Evolutionary conservation across 345 rosid species (phyloP).

Genomic region (Geranium brycei): DNA sequence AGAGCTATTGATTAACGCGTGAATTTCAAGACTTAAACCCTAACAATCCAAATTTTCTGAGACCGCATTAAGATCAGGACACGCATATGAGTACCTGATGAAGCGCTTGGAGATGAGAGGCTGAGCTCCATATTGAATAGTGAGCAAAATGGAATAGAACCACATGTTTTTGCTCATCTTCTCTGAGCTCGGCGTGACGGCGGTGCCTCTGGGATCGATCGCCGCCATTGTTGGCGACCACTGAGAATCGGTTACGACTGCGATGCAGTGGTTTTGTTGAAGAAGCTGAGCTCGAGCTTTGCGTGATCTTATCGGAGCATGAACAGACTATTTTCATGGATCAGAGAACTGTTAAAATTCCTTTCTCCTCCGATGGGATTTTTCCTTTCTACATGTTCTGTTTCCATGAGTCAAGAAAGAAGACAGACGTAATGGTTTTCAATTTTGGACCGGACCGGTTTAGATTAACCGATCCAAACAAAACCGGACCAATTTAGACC

Average conservation of each 20-base stretch:
- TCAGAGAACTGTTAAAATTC: not conserved
- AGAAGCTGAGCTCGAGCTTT: no score
- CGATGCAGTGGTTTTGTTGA: not conserved
- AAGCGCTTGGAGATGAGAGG: slow-evolving; percentile 90
- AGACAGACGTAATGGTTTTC: no score
- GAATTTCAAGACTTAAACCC: not conserved
- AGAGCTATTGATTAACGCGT: not conserved
- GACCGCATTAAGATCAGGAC: no score
- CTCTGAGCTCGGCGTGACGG: slow-evolving; percentile 3
- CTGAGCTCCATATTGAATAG: slow-evolving; percentile 87
- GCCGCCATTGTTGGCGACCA: slow-evolving; percentile 29
- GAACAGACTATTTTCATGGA: no score
- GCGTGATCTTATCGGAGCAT: no score
- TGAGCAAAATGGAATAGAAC: slow-evolving; percentile 59
- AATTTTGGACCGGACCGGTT: no score
- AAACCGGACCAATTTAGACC: no score
- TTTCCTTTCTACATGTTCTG: no score
- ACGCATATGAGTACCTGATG: slow-evolving; percentile 31
- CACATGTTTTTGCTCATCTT: slow-evolving; percentile 37
- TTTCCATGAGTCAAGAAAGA: no score
- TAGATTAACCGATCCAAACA: no score
- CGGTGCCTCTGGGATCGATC: slow-evolving; percentile 12
- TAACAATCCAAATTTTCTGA: no score
- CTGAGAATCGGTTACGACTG: not conserved
- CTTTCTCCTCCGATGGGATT: not conserved